These are phyloP conservation scores for Casaregolazyma suthepensis DNA, from an alignment of 1,139 yeast species.

Conservation along the genomic window DNA sequence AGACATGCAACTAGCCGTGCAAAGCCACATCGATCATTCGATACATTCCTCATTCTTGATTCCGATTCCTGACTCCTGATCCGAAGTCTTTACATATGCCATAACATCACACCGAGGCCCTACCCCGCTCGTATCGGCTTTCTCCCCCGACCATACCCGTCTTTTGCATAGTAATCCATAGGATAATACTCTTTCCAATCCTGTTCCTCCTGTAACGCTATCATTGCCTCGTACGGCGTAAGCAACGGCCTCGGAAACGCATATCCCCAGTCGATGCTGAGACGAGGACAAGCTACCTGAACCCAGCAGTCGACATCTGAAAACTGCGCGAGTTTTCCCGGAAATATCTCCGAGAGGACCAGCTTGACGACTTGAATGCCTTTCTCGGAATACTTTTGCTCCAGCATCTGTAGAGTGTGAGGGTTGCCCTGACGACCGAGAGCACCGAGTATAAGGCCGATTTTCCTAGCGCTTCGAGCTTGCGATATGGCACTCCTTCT, in stretches of 20 bases:
- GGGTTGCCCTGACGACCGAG: slow-evolving; percentile 94
- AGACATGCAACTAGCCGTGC: no score
- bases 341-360: slow-evolving; percentile 86
- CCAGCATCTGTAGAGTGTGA: slow-evolving; percentile 61
- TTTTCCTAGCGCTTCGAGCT: slow-evolving; percentile 53
- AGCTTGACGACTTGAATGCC: slow-evolving; percentile 76
- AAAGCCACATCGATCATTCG: no score
- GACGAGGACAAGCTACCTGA: slow-evolving; percentile 95
- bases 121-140: slow-evolving; percentile 40
- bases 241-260: slow-evolving; percentile 88
- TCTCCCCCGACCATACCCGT: slow-evolving; percentile 91
- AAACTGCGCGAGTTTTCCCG: slow-evolving; percentile 88
- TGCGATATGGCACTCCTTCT: slow-evolving; percentile 67
- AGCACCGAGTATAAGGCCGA: slow-evolving; percentile 91
- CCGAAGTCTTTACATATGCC: no score
- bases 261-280: slow-evolving; percentile 98
- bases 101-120: not conserved
- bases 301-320: slow-evolving; percentile 92
- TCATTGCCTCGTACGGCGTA: slow-evolving; percentile 97
- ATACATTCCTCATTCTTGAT: no score
- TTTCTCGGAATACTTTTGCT: slow-evolving; percentile 42
- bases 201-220: slow-evolving; percentile 65
- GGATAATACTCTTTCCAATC: slow-evolving; percentile 72
- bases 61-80: no score
- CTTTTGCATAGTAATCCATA: slow-evolving; percentile 88